Evolutionary conservation across 1,139 yeast species (phyloP).

Genomic region (Candida buenavistaensis): DNA sequence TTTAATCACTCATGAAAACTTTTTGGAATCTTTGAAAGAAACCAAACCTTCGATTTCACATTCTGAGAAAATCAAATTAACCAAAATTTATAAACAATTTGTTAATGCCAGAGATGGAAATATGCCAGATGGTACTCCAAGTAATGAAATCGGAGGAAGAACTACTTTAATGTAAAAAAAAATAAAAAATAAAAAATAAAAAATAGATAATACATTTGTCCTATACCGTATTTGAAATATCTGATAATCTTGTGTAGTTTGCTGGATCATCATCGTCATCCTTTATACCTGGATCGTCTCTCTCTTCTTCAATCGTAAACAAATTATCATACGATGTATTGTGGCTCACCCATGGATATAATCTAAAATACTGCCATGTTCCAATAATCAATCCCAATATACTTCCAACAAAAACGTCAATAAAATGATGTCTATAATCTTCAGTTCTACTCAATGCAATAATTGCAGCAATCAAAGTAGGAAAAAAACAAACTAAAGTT

Average conservation of each 20-base stretch:
- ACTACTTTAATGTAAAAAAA: conserved; percentile 60
- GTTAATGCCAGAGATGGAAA: conserved; percentile 81
- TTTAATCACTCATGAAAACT: conserved; percentile 52
- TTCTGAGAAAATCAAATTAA: conserved; percentile 65
- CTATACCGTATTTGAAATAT: conserved; percentile 3
- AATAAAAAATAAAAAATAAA: neutral
- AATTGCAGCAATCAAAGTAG: conserved; percentile 56
- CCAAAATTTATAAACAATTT: conserved; percentile 68
- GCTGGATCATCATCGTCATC: conserved; percentile 6
- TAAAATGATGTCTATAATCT: conserved; percentile 78
- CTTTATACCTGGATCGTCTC: conserved; percentile 9
- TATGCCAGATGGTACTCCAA: conserved; percentile 84
- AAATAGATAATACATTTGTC: neutral
- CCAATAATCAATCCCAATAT: conserved; percentile 46
- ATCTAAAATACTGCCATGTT: conserved; percentile 38
- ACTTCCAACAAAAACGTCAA: conserved; percentile 66
- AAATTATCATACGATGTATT: conserved; percentile 26
- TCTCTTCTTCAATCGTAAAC: conserved; percentile 17
- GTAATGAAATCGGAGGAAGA: conserved; percentile 84
- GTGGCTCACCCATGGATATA: conserved; percentile 30
- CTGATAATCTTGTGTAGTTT: conserved; percentile 6
- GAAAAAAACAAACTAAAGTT: conserved; percentile 32
- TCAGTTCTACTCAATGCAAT: conserved; percentile 73
- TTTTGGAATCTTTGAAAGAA: conserved; percentile 64
- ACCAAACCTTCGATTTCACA: conserved; percentile 87